A percentile compares a stretch with the other conserved stretches of the same genome.
phyloP scores from a whole-genome alignment of 495 filamentous ascomycete genomes.

The Penicillium chermesinum region DNA sequence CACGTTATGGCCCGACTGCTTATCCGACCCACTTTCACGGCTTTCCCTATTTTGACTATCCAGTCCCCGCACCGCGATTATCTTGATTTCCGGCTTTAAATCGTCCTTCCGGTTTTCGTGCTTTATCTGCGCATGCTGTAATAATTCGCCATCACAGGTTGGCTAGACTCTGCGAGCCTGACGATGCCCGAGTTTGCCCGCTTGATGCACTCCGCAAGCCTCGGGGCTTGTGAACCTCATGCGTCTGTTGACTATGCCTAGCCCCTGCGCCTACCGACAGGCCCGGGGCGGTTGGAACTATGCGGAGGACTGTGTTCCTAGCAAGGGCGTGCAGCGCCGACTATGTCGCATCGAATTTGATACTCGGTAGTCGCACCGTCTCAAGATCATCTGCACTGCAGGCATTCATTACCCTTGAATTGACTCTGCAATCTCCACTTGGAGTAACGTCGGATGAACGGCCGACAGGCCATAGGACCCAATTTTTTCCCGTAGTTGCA shows the following conservation, averaged over 20 bases:
- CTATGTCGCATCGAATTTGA: conserved; percentile 10
- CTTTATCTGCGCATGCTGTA: not conserved
- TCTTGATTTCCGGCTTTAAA: not conserved
- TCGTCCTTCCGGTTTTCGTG: not conserved
- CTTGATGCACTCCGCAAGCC: not conserved
- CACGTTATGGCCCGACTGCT: not conserved
- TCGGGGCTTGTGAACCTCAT: not conserved
- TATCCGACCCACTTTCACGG: not conserved
- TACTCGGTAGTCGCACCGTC: conserved; percentile 13
- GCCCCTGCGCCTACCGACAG: conserved; percentile 1
- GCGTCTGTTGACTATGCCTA: not conserved
- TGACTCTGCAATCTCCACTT: conserved; percentile 10
- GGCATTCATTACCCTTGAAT: not conserved
- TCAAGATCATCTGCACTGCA: conserved; percentile 1
- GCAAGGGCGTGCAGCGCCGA: not conserved
- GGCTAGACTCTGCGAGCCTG: no score
- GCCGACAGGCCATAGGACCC: conserved; percentile 11
- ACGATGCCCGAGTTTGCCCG: not conserved
- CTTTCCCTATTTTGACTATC: not conserved
- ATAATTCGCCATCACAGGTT: no score
- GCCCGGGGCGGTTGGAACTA: conserved; percentile 2
- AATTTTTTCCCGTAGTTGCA: conserved; percentile 18
- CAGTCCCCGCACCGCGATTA: no score
- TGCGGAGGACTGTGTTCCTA: conserved; percentile 20
- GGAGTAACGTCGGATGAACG: conserved; percentile 24